Conservation (phyloP, 169 alveolate species). For the Plasmodium coatneyi region DNA sequence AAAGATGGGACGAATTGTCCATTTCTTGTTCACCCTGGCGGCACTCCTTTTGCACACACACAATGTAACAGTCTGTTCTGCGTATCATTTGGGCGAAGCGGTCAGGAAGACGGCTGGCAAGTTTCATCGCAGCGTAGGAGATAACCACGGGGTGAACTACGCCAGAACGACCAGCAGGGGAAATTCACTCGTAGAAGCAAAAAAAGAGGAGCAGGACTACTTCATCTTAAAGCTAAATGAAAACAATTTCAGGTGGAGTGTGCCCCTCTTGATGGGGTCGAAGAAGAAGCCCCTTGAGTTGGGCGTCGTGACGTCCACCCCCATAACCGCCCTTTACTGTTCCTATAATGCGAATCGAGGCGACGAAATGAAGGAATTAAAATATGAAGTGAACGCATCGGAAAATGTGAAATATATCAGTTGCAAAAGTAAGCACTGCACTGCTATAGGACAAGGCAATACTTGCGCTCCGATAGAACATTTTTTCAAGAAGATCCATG, state of each 20-base stretch:
- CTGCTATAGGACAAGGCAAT: neutral
- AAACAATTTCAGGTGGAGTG: slow-evolving; percentile 54
- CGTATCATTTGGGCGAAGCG: neutral
- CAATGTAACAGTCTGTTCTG: neutral
- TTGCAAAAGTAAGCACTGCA: slow-evolving; percentile 13
- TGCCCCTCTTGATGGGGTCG: slow-evolving; percentile 25
- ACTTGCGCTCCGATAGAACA: slow-evolving; percentile 9
- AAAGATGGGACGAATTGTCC: neutral
- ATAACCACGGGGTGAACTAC: neutral
- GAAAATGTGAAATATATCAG: slow-evolving; percentile 12
- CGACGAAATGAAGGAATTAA: slow-evolving; percentile 8
- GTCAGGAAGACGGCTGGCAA: neutral
- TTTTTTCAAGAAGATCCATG: slow-evolving; percentile 11
- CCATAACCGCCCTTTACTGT: slow-evolving; percentile 39
- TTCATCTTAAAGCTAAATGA: slow-evolving; percentile 28
- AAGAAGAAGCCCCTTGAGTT: slow-evolving; percentile 8
- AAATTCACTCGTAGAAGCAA: neutral
- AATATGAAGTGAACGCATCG: slow-evolving; percentile 19
- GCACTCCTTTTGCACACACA: neutral
- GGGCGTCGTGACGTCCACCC: slow-evolving; percentile 8
- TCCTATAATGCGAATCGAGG: neutral
- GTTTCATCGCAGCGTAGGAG: neutral
- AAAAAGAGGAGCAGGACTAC: neutral
- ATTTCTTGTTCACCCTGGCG: neutral
- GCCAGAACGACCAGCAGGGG: neutral